phyloP scores from a whole-genome alignment of 2,329 filamentous ascomycete genomes.

The Sclerotinia trifoliorum region DNA sequence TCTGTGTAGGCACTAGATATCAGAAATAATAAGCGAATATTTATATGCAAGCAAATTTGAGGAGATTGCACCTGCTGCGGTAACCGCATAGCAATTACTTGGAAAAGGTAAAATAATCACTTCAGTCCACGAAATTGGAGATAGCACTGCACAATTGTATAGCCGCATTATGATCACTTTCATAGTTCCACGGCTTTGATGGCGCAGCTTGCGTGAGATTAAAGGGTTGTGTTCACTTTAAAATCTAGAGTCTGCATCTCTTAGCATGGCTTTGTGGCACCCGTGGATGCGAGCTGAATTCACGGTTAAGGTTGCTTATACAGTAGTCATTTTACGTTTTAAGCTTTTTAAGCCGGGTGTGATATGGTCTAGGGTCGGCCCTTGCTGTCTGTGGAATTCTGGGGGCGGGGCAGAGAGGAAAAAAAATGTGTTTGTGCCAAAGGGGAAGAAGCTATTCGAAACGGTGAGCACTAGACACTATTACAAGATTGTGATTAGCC shows the following conservation, averaged over 20 bases:
- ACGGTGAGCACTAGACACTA: too few relatives aligned
- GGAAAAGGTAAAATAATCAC: too few relatives aligned
- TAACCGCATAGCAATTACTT: not conserved
- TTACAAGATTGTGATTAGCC: not conserved
- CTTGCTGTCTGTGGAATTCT: too few relatives aligned
- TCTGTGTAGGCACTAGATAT: not conserved
- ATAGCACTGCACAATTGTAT: not conserved
- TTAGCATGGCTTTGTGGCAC: not conserved
- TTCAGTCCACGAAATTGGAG: not conserved
- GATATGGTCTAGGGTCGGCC: not conserved
- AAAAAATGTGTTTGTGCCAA: not conserved
- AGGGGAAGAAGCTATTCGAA: not conserved
- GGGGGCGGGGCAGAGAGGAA: not conserved
- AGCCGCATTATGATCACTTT: not conserved
- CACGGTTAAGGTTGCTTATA: too few relatives aligned
- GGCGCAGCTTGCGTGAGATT: too few relatives aligned
- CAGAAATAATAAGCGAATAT: not conserved
- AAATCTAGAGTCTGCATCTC: not conserved
- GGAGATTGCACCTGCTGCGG: not conserved
- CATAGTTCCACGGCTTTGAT: not conserved
- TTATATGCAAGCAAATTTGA: not conserved
- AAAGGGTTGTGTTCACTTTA: not conserved
- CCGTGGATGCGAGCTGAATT: not conserved
- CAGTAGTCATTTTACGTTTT: not conserved
- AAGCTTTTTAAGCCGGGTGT: not conserved